Percentiles rank a stretch among this genome's conserved stretches.
phyloP scores from a whole-genome alignment of 768 basidiomycete genomes.

The Kwoniella bestiolae region DNA sequence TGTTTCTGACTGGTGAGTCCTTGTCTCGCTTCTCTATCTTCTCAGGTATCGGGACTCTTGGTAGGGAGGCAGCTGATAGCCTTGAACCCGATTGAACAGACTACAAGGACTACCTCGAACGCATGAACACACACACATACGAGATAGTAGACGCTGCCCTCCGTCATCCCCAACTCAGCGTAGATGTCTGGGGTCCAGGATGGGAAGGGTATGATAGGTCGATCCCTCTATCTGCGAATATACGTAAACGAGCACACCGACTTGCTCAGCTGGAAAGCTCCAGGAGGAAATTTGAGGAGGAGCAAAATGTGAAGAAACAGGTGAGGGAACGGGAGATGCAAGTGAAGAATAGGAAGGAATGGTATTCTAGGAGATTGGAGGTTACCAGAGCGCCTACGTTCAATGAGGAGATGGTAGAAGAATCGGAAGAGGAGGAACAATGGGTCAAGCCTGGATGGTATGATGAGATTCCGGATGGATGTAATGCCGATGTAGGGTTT shows the following conservation, averaged over 20 bases:
- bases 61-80: too few relatives aligned
- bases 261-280: conserved; percentile 34
- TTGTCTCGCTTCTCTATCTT: too few relatives aligned
- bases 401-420: conserved; percentile 3
- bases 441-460: conserved; percentile 20
- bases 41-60: too few relatives aligned
- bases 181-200: conserved; percentile 58
- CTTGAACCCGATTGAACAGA: conserved; percentile 27
- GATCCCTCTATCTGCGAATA: conserved; percentile 50
- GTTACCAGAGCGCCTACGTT: conserved; percentile 17
- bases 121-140: conserved; percentile 58
- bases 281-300: conserved; percentile 17
- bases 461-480: conserved; percentile 25
- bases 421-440: conserved; percentile 8
- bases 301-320: not conserved
- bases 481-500: conserved; percentile 22
- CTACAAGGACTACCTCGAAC: conserved; percentile 54
- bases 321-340: conserved; percentile 22
- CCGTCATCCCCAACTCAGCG: conserved; percentile 48
- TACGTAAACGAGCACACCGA: conserved; percentile 37
- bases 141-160: conserved; percentile 57
- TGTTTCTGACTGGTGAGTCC: conserved; percentile 55
- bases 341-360: conserved; percentile 19
- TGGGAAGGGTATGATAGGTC: conserved; percentile 53
- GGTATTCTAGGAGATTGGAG: conserved; percentile 22